Base-by-base conservation (phyloP, 768 basidiomycete species). In the Rhizopogon rudus region DNA sequence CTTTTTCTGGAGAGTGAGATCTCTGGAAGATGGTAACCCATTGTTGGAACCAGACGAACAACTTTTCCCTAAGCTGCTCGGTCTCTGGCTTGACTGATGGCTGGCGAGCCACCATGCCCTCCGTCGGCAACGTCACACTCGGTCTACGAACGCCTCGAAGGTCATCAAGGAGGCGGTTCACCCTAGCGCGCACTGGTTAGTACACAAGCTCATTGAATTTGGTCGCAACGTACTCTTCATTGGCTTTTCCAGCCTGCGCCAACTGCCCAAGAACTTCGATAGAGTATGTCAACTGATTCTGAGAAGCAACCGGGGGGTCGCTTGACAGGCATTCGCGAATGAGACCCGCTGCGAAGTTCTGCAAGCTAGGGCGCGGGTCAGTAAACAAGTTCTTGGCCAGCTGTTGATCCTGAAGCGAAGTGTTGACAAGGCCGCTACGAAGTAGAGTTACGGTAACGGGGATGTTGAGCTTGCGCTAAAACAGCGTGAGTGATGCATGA, bases 21-120 rank as follows among this genome's bases (percentile, higher is more conserved):
- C 90, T 83, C 71, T 95, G 93, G 77, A 93, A 98, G 59, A 98
- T 89, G 48, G 80, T 79, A 60, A 98, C 91, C 97, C 97, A 99
- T 77, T 98, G 90, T 65, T 92, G 89, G 76, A 92, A 92, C 84
- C 86, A 90, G 51, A 81, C 75, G 59, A 84, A 82, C 0, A 93
- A 71, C 60, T 87, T 88, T 61, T 90, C 87, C 37, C 88, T 78
- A 55, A 91, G 74, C 58, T 87, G 82, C 45, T 89, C 88, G 3
- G 81, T 83, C 68, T 90, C 90, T 3, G 86, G 81, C 65, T 87
- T 85, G 41, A 75, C 77, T 5, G 81, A 75, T 10, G 80, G 73
- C 57, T 81, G 75, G 44, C 77, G 77, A 46, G 69, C 63, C 50
- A 70, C 61, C 28, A 64, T 63, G 39, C 17, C 64, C 56, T 77